A percentile compares a stretch with the other conserved stretches of the same genome.
These are phyloP conservation scores for Spathaspora girioi DNA, from an alignment of 805 yeast species.

Conservation along the genomic window DNA sequence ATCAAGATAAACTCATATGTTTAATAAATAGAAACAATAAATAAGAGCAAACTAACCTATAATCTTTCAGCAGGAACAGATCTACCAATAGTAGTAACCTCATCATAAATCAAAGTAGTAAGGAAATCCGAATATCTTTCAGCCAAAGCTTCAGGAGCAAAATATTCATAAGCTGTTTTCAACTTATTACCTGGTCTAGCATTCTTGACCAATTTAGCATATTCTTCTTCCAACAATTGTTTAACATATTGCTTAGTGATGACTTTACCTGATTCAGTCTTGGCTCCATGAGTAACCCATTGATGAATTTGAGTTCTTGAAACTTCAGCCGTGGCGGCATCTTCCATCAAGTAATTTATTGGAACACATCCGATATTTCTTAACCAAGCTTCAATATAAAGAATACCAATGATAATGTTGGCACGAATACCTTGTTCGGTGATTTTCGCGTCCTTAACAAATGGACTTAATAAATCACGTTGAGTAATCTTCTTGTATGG, in stretches of 20 bases:
- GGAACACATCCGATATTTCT: constrained; percentile 84
- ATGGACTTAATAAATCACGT: constrained; percentile 59
- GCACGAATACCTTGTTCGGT: constrained; percentile 69
- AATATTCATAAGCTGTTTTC: constrained; percentile 63
- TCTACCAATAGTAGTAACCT: constrained; percentile 54
- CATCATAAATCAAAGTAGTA: constrained; percentile 73
- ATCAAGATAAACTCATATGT: background rate
- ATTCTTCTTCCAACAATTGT: constrained; percentile 59
- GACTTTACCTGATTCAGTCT: constrained; percentile 52
- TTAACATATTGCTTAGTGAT: constrained; percentile 60
- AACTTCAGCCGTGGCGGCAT: constrained; percentile 88
- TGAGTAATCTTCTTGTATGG: constrained; percentile 56
- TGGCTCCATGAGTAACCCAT: constrained; percentile 74
- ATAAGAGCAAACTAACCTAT: constrained; percentile 11
- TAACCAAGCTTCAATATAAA: constrained; percentile 84
- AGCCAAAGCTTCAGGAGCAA: constrained; percentile 70
- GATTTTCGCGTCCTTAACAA: constrained; percentile 57
- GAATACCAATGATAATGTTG: constrained; percentile 71
- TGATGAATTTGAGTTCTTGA: constrained; percentile 79
- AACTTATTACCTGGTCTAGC: constrained; percentile 64
- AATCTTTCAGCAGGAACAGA: constrained; percentile 39
- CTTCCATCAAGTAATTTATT: constrained; percentile 82
- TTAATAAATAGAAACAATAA: background rate
- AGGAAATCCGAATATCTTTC: constrained; percentile 73
- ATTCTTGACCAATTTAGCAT: constrained; percentile 42